Base-by-base conservation (phyloP, 331 rosid species). In the Pyracantha coccinea region DNA sequence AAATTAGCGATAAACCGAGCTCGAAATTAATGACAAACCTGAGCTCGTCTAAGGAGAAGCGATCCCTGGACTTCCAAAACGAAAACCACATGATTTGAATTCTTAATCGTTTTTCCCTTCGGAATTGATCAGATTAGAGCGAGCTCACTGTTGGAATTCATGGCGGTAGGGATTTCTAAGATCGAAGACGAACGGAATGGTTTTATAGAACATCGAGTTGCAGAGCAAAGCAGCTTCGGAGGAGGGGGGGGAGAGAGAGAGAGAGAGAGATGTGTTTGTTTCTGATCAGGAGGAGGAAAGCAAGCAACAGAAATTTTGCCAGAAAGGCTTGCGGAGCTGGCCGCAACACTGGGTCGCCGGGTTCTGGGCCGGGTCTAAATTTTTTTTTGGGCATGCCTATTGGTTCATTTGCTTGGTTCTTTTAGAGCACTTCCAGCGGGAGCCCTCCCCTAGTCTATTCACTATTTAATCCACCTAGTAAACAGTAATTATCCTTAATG, bases 41-140 rank as follows among this genome's bases (percentile, higher is more conserved):
- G 88, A 93, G 95, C 77, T 90, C 89, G 67, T 89, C 94, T 31
- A 93, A 65, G 77, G 97, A 85, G 78, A 93, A 93, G 52, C 95
- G 95, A 77, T 90, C 92, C 81, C 92, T 86, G 75, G 97, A 78
- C 88, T 80, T 84, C 95, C 96, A 90, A 70, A 90, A 89, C 76
- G 92, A 83, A 50, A 80, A 65, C 98, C 98, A 92, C 98, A 92
- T 92, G 86, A 72, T 81, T 86, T 69, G 50, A 10, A 11, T 57
- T 57, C 13, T 57, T 21, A 13, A 21, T 57, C 27, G 62, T 2
- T 62, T 53, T 35, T 29, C 10, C 17, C 3, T 33, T 6, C 27
- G 2, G 23, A 20, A 31, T 53, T 20, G 13, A 10, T 8, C 80
- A 12, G 45, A 81, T 80, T 81, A 84, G 75, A 79, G 47, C 75